Evolutionary conservation across 164 flowering plant genomes (phyloP).

Genomic region (Liriodendron chinense): DNA sequence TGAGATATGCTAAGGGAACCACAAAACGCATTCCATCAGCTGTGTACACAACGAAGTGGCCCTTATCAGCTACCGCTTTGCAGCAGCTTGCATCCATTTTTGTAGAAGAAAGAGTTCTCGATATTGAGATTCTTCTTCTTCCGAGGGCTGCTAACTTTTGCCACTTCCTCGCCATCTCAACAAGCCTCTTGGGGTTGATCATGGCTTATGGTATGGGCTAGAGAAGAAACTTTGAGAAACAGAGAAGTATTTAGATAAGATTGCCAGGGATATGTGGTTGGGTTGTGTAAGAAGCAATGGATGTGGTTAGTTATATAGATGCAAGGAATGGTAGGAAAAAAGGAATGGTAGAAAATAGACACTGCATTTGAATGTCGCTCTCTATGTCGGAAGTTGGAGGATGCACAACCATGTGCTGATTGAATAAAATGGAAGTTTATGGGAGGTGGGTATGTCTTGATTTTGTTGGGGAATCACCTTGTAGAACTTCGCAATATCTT

Average conservation of each 20-base stretch:
- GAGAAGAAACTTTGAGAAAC: not conserved
- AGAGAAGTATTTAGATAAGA: not conserved
- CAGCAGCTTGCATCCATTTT: not conserved
- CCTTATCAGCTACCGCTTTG: constrained; percentile 9
- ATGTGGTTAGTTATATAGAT: constrained; percentile 6
- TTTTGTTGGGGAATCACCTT: constrained; percentile 4
- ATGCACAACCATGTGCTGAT: constrained; percentile 9
- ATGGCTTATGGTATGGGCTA: not conserved
- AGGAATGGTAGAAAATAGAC: not conserved
- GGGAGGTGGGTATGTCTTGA: constrained; percentile 3
- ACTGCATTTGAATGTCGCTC: not conserved
- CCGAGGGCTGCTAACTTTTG: constrained; percentile 1
- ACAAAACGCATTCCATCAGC: constrained; percentile 13
- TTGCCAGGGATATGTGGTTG: not conserved
- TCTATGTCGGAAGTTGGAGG: not conserved
- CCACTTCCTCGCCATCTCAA: constrained; percentile 8
- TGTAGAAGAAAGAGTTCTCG: not conserved
- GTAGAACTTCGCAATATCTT: too few relatives aligned
- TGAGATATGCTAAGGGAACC: constrained; percentile 25
- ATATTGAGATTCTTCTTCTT: not conserved
- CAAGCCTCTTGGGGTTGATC: constrained; percentile 10
- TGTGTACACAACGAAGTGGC: constrained; percentile 16
- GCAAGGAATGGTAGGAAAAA: not conserved
- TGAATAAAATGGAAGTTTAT: not conserved
- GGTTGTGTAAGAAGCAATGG: not conserved